Conservation (phyloP, 2,329 filamentous ascomycete species). For the Cladorrhinum sp. region DNA sequence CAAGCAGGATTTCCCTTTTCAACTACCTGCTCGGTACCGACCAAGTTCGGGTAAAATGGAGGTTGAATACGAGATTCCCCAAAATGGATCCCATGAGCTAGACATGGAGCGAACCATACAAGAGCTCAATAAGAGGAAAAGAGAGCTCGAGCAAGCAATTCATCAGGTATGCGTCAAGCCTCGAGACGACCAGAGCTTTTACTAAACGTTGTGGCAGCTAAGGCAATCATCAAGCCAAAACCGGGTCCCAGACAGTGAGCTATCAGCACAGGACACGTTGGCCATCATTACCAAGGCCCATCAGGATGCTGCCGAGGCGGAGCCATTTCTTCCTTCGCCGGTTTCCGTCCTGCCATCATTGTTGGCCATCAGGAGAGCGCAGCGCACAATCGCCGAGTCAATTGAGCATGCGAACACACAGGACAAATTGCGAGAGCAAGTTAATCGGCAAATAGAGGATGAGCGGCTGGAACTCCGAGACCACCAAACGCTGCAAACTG, state of each 20-base stretch:
- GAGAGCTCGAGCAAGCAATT: constrained; percentile 39
- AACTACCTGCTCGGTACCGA: background rate
- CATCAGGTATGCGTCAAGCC: constrained; percentile 23
- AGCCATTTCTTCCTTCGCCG: constrained; percentile 63
- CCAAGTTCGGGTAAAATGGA: constrained; percentile 1
- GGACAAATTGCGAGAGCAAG: constrained; percentile 39
- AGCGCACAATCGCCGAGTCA: constrained; percentile 62
- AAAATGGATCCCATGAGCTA: constrained; percentile 44
- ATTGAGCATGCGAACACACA: constrained; percentile 54
- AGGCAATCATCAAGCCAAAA: constrained; percentile 9
- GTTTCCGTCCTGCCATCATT: constrained; percentile 69
- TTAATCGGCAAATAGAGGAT: constrained; percentile 46
- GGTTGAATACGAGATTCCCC: constrained; percentile 33
- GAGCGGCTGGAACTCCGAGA: constrained; percentile 52
- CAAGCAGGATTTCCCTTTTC: background rate
- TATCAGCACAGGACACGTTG: constrained; percentile 34
- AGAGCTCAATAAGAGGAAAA: constrained; percentile 59
- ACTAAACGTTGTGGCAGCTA: constrained; percentile 14
- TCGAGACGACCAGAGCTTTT: background rate
- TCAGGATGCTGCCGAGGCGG: constrained; percentile 55
- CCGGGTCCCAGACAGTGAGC: constrained; percentile 16
- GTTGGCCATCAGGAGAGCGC: constrained; percentile 65
- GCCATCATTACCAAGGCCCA: constrained; percentile 63
- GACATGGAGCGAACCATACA: constrained; percentile 65
- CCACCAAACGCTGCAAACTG: constrained; percentile 52